These are phyloP conservation scores for Diplocarpon rosae DNA, from an alignment of 2,329 filamentous ascomycete species.

Conservation along the genomic window DNA sequence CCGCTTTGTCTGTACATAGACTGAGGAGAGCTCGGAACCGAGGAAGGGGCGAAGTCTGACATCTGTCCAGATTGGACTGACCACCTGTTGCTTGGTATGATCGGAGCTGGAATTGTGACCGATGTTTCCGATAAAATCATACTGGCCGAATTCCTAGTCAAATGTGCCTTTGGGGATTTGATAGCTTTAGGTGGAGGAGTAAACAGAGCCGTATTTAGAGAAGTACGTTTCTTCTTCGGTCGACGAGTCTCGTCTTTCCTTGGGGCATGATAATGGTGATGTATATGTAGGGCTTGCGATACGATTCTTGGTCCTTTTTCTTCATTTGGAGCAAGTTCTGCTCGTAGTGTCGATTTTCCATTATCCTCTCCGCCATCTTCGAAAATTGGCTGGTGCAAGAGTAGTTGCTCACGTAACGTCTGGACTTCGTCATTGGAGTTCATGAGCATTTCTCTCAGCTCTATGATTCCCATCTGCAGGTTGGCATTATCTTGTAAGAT, in stretches of 20 bases:
- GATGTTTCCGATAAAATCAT: slow-evolving; percentile 32
- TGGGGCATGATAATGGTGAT: slow-evolving; percentile 81
- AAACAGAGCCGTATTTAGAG: slow-evolving; percentile 49
- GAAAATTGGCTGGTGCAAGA: slow-evolving; percentile 62
- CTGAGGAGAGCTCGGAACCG: slow-evolving; percentile 69
- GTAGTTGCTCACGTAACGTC: slow-evolving; percentile 67
- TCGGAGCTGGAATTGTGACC: slow-evolving; percentile 40
- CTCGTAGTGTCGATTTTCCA: slow-evolving; percentile 47
- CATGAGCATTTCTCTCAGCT: slow-evolving; percentile 80
- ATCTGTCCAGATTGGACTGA: slow-evolving; percentile 49
- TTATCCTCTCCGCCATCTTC: slow-evolving; percentile 29
- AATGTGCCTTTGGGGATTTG: slow-evolving; percentile 29
- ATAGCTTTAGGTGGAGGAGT: slow-evolving; percentile 39
- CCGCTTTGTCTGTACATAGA: slow-evolving; percentile 62
- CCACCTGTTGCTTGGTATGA: slow-evolving; percentile 46
- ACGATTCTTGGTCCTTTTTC: slow-evolving; percentile 27
- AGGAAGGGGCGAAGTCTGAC: slow-evolving; percentile 57
- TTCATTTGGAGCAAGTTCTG: slow-evolving; percentile 53
- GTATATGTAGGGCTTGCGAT: slow-evolving; percentile 76
- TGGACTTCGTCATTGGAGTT: slow-evolving; percentile 94
- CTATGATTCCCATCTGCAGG: slow-evolving; percentile 81
- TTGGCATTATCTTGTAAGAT: slow-evolving; percentile 93
- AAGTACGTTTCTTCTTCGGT: slow-evolving; percentile 61
- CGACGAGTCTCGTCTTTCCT: slow-evolving; percentile 50
- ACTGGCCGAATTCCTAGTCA: slow-evolving; percentile 31